Evolutionary conservation across 768 basidiomycete species (phyloP).

Genomic region (Hygrocybe punicea): DNA sequence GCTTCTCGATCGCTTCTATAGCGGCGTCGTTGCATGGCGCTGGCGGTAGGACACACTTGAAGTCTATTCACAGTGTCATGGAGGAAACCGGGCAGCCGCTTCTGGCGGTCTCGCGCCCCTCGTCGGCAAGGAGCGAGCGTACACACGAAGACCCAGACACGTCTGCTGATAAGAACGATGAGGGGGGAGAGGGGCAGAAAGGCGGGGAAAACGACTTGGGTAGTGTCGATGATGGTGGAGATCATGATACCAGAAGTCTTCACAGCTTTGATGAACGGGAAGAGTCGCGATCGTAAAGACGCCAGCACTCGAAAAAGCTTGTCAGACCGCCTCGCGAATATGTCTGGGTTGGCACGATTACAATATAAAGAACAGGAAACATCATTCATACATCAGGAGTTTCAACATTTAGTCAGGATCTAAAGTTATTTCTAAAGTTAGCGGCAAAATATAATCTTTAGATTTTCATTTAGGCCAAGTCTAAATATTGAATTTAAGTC

Average conservation of each 20-base stretch:
- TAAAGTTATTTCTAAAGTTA: too few species aligned
- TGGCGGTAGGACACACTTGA: slow-evolving; percentile 31
- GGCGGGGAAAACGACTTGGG: too few species aligned
- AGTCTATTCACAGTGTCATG: slow-evolving; percentile 22
- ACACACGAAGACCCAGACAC: slow-evolving; percentile 26
- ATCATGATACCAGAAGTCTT: slow-evolving; percentile 68
- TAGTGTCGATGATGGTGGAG: slow-evolving; percentile 34
- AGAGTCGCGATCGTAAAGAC: slow-evolving; percentile 28
- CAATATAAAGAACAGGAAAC: slow-evolving; percentile 19
- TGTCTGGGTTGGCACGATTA: slow-evolving; percentile 58
- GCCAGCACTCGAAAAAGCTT: slow-evolving; percentile 59
- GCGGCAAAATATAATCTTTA: too few species aligned
- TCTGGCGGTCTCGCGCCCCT: slow-evolving; percentile 45
- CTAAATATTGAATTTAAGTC: too few species aligned
- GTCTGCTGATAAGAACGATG: slow-evolving; percentile 30
- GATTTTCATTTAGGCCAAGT: too few species aligned
- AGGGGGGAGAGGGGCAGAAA: slow-evolving; percentile 31
- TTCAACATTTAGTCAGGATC: too few species aligned
- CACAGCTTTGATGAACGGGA: slow-evolving; percentile 77
- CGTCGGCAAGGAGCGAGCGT: too few species aligned
- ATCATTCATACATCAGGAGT: too few species aligned
- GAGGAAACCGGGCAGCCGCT: slow-evolving; percentile 49
- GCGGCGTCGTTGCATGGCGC: slow-evolving; percentile 56
- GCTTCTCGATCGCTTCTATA: slow-evolving; percentile 80
- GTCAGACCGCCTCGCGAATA: slow-evolving; percentile 75